Conservation (phyloP, 371 early-diverging fungal genomes). For the Apophysomyces ossiformis region DNA sequence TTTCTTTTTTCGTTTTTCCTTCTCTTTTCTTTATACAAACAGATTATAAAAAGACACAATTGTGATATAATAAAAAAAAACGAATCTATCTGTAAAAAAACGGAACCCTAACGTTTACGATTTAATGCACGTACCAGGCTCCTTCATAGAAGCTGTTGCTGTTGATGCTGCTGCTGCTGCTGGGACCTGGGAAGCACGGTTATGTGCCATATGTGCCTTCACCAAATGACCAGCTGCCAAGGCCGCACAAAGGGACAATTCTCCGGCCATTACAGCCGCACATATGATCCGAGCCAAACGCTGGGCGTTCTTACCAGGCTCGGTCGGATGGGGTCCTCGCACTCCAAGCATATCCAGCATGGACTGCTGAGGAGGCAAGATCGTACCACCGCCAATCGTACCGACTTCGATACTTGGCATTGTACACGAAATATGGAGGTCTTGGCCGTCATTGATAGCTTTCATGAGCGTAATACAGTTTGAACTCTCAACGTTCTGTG, state of each 20-base stretch:
- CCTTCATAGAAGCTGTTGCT: background rate
- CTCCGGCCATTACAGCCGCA: slow-evolving; percentile 95
- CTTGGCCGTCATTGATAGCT: slow-evolving; percentile 76
- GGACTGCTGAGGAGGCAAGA: slow-evolving; percentile 85
- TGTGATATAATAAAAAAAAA: background rate
- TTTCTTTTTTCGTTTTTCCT: background rate
- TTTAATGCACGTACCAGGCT: slow-evolving; percentile 2
- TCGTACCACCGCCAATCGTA: slow-evolving; percentile 95
- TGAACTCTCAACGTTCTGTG: slow-evolving; percentile 94
- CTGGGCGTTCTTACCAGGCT: slow-evolving; percentile 87
- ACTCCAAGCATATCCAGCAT: slow-evolving; percentile 90
- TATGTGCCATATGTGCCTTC: slow-evolving; percentile 84
- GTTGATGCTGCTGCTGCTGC: no score
- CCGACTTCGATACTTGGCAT: slow-evolving; percentile 98
- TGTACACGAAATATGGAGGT: slow-evolving; percentile 85
- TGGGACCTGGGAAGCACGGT: slow-evolving; percentile 55
- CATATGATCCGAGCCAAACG: slow-evolving; percentile 87
- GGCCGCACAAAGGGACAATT: slow-evolving; percentile 87
- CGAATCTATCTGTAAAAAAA: background rate
- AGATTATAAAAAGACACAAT: background rate
- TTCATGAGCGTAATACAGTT: slow-evolving; percentile 96
- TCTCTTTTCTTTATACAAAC: slow-evolving; percentile 12
- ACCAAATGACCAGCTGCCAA: slow-evolving; percentile 86
- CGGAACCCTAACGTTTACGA: background rate
- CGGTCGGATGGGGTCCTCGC: slow-evolving; percentile 78